These are phyloP conservation scores for Ramichloridium luteum DNA, from an alignment of 2,329 filamentous ascomycete genomes.

Conservation along the genomic window DNA sequence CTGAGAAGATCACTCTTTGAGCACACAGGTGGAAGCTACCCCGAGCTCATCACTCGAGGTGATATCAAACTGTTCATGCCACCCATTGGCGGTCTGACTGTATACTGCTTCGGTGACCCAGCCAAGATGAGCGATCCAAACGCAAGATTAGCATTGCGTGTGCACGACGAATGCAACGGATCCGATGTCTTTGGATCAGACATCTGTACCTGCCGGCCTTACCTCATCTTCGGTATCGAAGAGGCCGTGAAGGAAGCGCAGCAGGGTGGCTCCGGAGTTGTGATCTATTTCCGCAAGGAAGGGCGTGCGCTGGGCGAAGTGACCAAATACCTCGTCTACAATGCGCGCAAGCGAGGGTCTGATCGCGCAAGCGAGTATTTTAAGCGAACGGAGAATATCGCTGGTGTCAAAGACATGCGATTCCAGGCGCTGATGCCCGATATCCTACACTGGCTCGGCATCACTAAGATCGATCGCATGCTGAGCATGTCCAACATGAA, in stretches of 20 bases:
- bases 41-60: slow-evolving; percentile 84
- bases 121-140: slow-evolving; percentile 85
- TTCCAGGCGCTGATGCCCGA: slow-evolving; percentile 93
- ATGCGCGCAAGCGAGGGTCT: slow-evolving; percentile 65
- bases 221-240: slow-evolving; percentile 92
- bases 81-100: slow-evolving; percentile 87
- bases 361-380: slow-evolving; percentile 85
- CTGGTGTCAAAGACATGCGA: slow-evolving; percentile 90
- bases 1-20: slow-evolving; percentile 83
- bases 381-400: slow-evolving; percentile 94
- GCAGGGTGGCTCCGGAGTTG: slow-evolving; percentile 81
- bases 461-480: slow-evolving; percentile 98
- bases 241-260: slow-evolving; percentile 97
- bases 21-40: slow-evolving; percentile 90
- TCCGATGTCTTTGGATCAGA: slow-evolving; percentile 96
- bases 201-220: slow-evolving; percentile 92
- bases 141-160: slow-evolving; percentile 65
- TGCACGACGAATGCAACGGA: slow-evolving; percentile 86
- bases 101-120: slow-evolving; percentile 93
- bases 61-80: slow-evolving; percentile 95
- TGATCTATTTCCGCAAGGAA: slow-evolving; percentile 98
- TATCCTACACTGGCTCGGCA: slow-evolving; percentile 94
- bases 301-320: slow-evolving; percentile 90
- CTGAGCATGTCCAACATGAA: slow-evolving; percentile 98
- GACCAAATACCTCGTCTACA: slow-evolving; percentile 76